Conservation (phyloP, 768 basidiomycete species). For the Austroboletus eburneus region DNA sequence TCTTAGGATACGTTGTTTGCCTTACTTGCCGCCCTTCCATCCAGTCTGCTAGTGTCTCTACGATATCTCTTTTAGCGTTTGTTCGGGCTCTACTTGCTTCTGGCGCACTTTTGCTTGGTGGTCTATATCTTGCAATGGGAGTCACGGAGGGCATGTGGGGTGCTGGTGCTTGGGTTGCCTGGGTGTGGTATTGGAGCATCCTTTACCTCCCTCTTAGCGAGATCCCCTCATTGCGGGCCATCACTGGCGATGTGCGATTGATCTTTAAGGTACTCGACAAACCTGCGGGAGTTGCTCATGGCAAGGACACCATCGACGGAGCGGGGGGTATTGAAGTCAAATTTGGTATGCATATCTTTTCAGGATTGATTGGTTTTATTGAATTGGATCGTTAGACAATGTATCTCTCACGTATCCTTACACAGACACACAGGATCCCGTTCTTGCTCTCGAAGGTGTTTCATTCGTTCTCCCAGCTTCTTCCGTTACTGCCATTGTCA, state of each 20-base stretch:
- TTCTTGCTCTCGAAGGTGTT: slow-evolving; percentile 65
- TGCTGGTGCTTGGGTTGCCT: slow-evolving; percentile 25
- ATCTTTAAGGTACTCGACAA: slow-evolving; percentile 79
- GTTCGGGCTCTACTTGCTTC: slow-evolving; percentile 82
- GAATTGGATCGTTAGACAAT: slow-evolving; percentile 50
- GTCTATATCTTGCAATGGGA: slow-evolving; percentile 25
- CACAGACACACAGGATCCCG: slow-evolving; percentile 49
- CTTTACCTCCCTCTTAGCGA: slow-evolving; percentile 33
- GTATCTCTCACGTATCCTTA: slow-evolving; percentile 76
- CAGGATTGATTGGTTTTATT: neutral
- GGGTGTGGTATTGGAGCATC: slow-evolving; percentile 30
- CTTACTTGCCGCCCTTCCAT: slow-evolving; percentile 8
- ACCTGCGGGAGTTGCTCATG: slow-evolving; percentile 81
- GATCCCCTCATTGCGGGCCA: slow-evolving; percentile 54
- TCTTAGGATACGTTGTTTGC: slow-evolving; percentile 16
- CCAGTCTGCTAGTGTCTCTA: slow-evolving; percentile 6
- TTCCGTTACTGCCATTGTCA: slow-evolving; percentile 85
- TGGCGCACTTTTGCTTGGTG: slow-evolving; percentile 73
- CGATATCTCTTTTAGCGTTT: slow-evolving; percentile 13
- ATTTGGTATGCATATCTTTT: slow-evolving; percentile 55
- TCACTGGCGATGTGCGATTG: slow-evolving; percentile 73
- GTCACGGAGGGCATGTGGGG: slow-evolving; percentile 29
- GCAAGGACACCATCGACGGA: slow-evolving; percentile 67
- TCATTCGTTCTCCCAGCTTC: slow-evolving; percentile 88
- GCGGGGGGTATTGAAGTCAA: slow-evolving; percentile 77